Percentiles rank a stretch among this genome's conserved stretches.
These are phyloP conservation scores for Phaeosphaeriaceae sp. DNA, from an alignment of 2,329 filamentous ascomycete species.

Conservation along the genomic window DNA sequence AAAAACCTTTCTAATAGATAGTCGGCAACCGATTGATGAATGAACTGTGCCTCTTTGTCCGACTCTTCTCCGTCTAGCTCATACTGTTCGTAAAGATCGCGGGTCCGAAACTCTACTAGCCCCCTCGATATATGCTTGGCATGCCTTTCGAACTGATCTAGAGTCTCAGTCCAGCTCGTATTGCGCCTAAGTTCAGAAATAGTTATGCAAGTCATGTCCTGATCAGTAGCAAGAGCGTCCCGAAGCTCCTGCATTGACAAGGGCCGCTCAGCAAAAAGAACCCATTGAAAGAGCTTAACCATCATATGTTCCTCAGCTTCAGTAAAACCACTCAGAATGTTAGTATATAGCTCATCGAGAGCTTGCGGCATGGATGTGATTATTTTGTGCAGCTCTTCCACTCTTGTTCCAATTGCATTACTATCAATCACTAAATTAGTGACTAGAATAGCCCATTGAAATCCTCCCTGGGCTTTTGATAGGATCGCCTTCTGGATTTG, in stretches of 20 bases:
- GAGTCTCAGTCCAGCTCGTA: slow-evolving; percentile 8
- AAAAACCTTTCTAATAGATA: too few relatives aligned
- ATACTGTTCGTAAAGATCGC: neutral
- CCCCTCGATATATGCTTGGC: slow-evolving; percentile 17
- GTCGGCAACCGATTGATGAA: too few relatives aligned
- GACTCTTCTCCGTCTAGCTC: too few relatives aligned
- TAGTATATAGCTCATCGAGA: slow-evolving; percentile 2
- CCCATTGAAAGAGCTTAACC: slow-evolving; percentile 14
- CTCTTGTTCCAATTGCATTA: slow-evolving; percentile 2
- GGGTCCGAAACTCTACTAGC: slow-evolving; percentile 14
- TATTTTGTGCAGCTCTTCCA: slow-evolving; percentile 1
- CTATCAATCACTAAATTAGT: slow-evolving; percentile 6
- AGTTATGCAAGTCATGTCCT: slow-evolving; percentile 8
- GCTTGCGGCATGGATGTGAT: slow-evolving; percentile 3
- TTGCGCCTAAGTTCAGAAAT: slow-evolving; percentile 8
- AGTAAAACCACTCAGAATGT: neutral
- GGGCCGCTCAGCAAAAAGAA: slow-evolving; percentile 10
- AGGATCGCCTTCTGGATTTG: slow-evolving; percentile 9
- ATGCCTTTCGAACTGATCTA: slow-evolving; percentile 12
- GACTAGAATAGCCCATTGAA: slow-evolving; percentile 9
- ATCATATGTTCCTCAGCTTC: slow-evolving; percentile 5
- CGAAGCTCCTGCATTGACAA: slow-evolving; percentile 19
- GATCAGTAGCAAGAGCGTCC: slow-evolving; percentile 16
- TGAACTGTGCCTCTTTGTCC: too few relatives aligned
- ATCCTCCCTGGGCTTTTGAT: neutral